Evolutionary conservation across 768 basidiomycete species (phyloP).

Genomic region (Amanita inopinata): DNA sequence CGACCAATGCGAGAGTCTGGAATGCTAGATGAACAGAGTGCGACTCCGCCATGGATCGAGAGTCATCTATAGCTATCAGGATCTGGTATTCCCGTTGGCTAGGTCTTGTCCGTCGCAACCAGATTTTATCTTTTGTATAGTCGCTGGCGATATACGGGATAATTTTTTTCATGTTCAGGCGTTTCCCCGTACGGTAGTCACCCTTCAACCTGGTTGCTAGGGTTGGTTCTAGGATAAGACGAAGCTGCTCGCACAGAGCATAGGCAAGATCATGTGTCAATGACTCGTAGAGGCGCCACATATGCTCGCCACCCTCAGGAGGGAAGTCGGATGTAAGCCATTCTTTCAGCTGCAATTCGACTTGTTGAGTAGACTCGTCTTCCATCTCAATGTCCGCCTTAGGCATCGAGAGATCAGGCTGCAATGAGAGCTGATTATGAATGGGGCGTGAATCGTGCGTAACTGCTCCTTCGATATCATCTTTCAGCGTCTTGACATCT

Average conservation of each 20-base stretch:
- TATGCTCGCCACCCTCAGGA: constrained; percentile 45
- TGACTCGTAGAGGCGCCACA: constrained; percentile 91
- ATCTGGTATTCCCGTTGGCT: constrained; percentile 95
- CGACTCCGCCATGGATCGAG: constrained; percentile 91
- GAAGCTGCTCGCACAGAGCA: constrained; percentile 89
- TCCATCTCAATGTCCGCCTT: constrained; percentile 26
- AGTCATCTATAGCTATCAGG: constrained; percentile 90
- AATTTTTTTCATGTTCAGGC: constrained; percentile 98
- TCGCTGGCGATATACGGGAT: constrained; percentile 97
- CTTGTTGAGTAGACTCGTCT: constrained; percentile 19
- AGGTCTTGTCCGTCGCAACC: constrained; percentile 90
- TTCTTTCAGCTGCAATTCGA: constrained; percentile 42
- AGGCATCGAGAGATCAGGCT: constrained; percentile 18
- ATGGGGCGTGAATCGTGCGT: constrained; percentile 22
- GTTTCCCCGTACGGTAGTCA: constrained; percentile 95
- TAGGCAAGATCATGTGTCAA: constrained; percentile 88
- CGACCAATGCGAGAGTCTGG: constrained; percentile 86
- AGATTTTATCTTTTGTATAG: constrained; percentile 99
- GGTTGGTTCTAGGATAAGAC: constrained; percentile 93
- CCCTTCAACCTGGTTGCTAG: constrained; percentile 89
- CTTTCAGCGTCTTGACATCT: constrained; percentile 11
- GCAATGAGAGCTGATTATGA: constrained; percentile 14
- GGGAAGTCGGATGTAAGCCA: constrained; percentile 59
- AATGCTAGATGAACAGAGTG: constrained; percentile 90
- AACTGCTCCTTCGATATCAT: constrained; percentile 37